Evolutionary conservation across 352 stramenopile genomes (phyloP).

Genomic region (Phytophthora pisi): DNA sequence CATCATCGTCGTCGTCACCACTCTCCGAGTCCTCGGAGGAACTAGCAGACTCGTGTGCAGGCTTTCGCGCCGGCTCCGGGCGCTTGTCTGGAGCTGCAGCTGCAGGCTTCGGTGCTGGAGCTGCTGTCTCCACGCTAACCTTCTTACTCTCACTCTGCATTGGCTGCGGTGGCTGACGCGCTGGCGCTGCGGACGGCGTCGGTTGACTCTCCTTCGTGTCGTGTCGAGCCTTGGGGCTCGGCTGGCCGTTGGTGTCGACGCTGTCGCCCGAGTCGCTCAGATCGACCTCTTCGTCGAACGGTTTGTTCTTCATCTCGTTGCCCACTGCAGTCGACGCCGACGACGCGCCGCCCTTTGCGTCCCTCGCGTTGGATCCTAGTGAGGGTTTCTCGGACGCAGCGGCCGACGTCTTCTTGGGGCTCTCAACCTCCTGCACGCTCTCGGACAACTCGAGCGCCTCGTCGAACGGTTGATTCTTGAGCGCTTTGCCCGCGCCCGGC

Average conservation of each 20-base stretch:
- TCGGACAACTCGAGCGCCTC: conserved; percentile 84
- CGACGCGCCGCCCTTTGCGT: conserved; percentile 9
- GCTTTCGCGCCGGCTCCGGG: conserved; percentile 51
- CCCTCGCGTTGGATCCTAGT: neutral
- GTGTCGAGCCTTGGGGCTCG: conserved; percentile 50
- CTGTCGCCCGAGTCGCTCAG: conserved; percentile 87
- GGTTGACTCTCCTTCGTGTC: conserved; percentile 21
- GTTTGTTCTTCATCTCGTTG: conserved; percentile 80
- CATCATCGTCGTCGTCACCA: conserved; percentile 68
- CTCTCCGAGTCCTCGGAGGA: conserved; percentile 72
- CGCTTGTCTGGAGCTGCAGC: conserved; percentile 36
- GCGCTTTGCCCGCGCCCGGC: conserved; percentile 11
- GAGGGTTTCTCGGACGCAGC: conserved; percentile 23
- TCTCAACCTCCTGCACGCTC: conserved; percentile 80
- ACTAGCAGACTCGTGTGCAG: conserved; percentile 64
- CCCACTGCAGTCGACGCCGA: conserved; percentile 11
- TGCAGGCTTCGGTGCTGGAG: conserved; percentile 33
- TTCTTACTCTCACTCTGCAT: conserved; percentile 24
- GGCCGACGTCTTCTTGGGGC: conserved; percentile 43
- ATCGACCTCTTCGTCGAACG: conserved; percentile 88
- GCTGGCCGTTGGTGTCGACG: conserved; percentile 80
- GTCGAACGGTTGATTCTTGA: conserved; percentile 85
- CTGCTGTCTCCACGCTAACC: conserved; percentile 2
- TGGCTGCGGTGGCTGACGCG: conserved; percentile 18
- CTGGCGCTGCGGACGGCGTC: conserved; percentile 3